Conservation (phyloP, 2,329 filamentous ascomycete species). For the Taxawa tesnikishii region DNA sequence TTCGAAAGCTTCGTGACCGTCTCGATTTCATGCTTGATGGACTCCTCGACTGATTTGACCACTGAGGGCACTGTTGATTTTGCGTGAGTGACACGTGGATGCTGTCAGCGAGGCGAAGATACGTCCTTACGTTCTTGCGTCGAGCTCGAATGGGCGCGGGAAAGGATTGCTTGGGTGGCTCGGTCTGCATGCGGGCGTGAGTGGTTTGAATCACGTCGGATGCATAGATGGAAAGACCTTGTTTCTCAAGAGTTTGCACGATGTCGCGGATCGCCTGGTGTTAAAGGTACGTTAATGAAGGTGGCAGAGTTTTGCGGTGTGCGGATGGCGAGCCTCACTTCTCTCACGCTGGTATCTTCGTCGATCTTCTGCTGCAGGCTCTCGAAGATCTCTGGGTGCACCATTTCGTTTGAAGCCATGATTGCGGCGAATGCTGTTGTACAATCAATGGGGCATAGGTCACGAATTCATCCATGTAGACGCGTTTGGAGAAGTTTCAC, state of each 20-base stretch:
- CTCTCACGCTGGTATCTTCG: constrained; percentile 68
- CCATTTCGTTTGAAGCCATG: too few species aligned
- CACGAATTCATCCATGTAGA: too few species aligned
- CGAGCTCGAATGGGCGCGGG: constrained; percentile 80
- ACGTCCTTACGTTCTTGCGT: constrained; percentile 46
- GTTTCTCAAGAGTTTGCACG: constrained; percentile 69
- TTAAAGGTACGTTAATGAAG: neutral
- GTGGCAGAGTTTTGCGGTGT: too few species aligned
- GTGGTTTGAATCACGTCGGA: constrained; percentile 2
- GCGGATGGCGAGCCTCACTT: too few species aligned
- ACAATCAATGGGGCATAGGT: too few species aligned
- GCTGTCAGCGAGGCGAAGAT: too few species aligned
- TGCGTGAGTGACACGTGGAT: too few species aligned
- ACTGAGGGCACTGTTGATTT: constrained; percentile 52
- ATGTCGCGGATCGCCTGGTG: constrained; percentile 61
- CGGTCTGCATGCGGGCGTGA: constrained; percentile 38
- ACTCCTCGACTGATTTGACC: constrained; percentile 54
- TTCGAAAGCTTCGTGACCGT: constrained; percentile 58
- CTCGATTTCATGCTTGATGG: constrained; percentile 59
- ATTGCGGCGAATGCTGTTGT: too few species aligned
- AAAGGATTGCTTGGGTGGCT: constrained; percentile 70
- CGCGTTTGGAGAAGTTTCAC: too few species aligned
- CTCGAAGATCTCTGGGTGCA: constrained; percentile 76
- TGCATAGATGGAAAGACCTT: constrained; percentile 34
- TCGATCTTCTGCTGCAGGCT: constrained; percentile 82